Base-by-base conservation (phyloP, 176 grass and related monocot genomes). In the Oryza brachyantha region DNA sequence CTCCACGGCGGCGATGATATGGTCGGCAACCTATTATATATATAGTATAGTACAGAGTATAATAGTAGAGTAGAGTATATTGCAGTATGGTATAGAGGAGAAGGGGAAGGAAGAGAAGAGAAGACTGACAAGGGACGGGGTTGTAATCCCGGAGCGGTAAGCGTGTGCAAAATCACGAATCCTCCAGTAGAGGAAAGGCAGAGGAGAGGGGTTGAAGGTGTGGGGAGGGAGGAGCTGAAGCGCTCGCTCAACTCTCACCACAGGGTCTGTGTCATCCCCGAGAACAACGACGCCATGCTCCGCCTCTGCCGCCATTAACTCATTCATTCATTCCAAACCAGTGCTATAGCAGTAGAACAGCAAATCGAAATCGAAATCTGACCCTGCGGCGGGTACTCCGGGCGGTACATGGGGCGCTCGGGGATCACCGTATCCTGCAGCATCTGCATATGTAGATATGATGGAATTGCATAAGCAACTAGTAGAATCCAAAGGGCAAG, bases 121-220 rank as follows among this genome's bases (percentile, higher is more conserved):
- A n/a, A n/a, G n/a, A n/a, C 90, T 85, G 84, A 98, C 92, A 79
- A 61, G 40, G 17, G 75, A 91, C 17, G 96, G 96, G 1, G 90
- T 95, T 3, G 92, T 91, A 82, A 80, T 84, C 37, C 87, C 72
- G 3, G 87, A 91, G n/a, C 84, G 81, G 77, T 99, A 99, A 1
- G 90, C 96, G 61, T 95, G 82, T 0, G 96, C 92, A 77, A 91
- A 99, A 75, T 99, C 96, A 2, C 96, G 92, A 54, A 99, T 99
- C 63, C 80, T 95, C 96, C 96, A 99, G 63, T 99, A 95, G 19
- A 93, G 86, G 60, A 95, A 95, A 80, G 92, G n/a, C n/a, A n/a
- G n/a, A n/a, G n/a, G n/a, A n/a, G n/a, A n/a, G 88, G 10, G 67
- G 43, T 27, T 55, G n/a, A n/a, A n/a, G n/a, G n/a, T 81, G 39